Percentiles rank a stretch among this genome's conserved stretches.
Conservation (phyloP, 1,139 yeast genomes). For the Pichia inconspicua region DNA sequence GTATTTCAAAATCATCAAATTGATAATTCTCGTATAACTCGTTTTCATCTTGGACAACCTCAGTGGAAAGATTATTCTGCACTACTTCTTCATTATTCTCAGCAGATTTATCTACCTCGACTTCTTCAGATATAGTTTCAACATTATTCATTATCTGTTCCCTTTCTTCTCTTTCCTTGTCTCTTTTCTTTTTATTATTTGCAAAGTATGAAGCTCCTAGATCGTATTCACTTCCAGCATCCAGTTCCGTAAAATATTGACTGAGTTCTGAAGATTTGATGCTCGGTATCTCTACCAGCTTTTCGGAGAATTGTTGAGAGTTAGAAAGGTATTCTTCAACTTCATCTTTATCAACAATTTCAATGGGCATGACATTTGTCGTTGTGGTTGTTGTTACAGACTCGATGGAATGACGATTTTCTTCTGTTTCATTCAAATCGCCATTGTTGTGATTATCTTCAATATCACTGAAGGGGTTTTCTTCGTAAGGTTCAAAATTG, state of each 20-base stretch:
- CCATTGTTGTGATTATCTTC: slow-evolving; percentile 2
- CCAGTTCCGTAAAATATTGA: slow-evolving; percentile 15
- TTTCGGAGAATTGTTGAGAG: slow-evolving; percentile 1
- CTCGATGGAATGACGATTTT: slow-evolving; percentile 2
- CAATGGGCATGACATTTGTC: slow-evolving; percentile 12
- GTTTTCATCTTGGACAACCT: not conserved
- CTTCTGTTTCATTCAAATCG: not conserved
- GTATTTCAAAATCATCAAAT: slow-evolving; percentile 8
- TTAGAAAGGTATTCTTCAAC: slow-evolving; percentile 13
- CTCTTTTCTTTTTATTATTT: slow-evolving; percentile 6
- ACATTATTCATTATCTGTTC: not conserved
- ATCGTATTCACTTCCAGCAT: slow-evolving; percentile 8
- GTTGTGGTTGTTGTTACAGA: slow-evolving; percentile 8
- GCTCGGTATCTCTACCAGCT: slow-evolving; percentile 12
- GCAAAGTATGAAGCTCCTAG: slow-evolving; percentile 15
- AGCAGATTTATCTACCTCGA: not conserved
- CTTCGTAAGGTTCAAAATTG: not conserved
- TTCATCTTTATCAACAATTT: slow-evolving; percentile 14
- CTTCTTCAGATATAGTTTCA: slow-evolving; percentile 7
- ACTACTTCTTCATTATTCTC: not conserved
- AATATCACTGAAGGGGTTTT: not conserved
- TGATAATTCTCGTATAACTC: slow-evolving; percentile 9
- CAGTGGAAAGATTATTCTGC: not conserved
- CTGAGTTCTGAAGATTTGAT: slow-evolving; percentile 16
- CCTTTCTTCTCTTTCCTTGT: slow-evolving; percentile 5